phyloP scores from a whole-genome alignment of 1,139 yeast genomes.

The Taphrina pruni region DNA sequence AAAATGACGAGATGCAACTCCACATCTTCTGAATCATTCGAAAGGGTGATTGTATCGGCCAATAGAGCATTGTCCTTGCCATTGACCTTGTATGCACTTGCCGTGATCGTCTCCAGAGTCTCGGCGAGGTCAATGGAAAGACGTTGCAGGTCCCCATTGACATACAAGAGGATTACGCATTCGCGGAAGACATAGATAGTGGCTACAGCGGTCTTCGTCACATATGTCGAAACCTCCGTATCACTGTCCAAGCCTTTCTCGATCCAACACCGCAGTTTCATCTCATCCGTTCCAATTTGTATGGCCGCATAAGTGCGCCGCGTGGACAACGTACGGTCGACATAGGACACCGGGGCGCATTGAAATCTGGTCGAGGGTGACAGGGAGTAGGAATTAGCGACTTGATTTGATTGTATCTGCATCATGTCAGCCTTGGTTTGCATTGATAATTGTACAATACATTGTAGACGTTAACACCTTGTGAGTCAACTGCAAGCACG shows the following conservation, averaged over 20 bases:
- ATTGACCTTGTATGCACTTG: neutral
- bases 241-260: constrained; percentile 11
- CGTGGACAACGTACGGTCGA: constrained; percentile 11
- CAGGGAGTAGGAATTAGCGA: constrained; percentile 25
- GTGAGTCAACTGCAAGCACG: constrained; percentile 32
- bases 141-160: constrained; percentile 8
- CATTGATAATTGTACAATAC: neutral
- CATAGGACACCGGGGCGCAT: constrained; percentile 25
- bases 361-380: constrained; percentile 36
- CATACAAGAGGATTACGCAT: constrained; percentile 5
- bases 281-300: constrained; percentile 19
- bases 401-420: constrained; percentile 25
- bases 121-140: neutral
- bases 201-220: neutral
- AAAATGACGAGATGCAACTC: constrained; percentile 3
- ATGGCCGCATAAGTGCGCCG: constrained; percentile 32
- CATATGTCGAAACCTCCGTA: constrained; percentile 5
- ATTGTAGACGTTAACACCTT: constrained; percentile 32
- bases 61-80: neutral
- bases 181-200: constrained; percentile 12
- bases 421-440: neutral
- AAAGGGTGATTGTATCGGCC: neutral
- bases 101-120: neutral
- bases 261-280: constrained; percentile 23
- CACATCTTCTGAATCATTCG: neutral